Evolutionary conservation across 805 yeast species (phyloP).

Genomic region (Deakozyma indianensis): DNA sequence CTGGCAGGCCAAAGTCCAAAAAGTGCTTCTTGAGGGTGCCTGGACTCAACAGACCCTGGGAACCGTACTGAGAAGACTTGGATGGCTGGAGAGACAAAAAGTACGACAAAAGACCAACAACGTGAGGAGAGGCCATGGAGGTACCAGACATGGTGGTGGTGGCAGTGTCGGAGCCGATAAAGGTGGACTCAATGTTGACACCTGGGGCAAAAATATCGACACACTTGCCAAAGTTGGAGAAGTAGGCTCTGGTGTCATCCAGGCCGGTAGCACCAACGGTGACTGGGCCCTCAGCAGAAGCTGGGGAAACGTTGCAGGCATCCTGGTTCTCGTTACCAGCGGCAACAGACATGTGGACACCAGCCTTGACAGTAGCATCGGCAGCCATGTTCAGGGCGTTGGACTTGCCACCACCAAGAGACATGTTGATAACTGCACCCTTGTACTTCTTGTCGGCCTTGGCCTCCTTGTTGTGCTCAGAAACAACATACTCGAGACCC

Average conservation of each 20-base stretch:
- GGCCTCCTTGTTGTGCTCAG: slow-evolving; percentile 29
- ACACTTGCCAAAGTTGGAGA: slow-evolving; percentile 40
- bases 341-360: slow-evolving; percentile 46
- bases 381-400: slow-evolving; percentile 44
- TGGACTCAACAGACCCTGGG: slow-evolving; percentile 30
- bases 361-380: slow-evolving; percentile 39
- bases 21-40: slow-evolving; percentile 33
- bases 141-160: slow-evolving; percentile 45
- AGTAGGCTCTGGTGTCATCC: slow-evolving; percentile 33
- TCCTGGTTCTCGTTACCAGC: slow-evolving; percentile 51
- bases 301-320: slow-evolving; percentile 48
- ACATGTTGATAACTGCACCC: slow-evolving; percentile 51
- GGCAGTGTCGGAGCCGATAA: slow-evolving; percentile 36
- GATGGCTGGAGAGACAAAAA: slow-evolving; percentile 42
- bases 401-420: slow-evolving; percentile 44
- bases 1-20: slow-evolving; percentile 32
- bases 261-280: slow-evolving; percentile 38
- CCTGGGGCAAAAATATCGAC: slow-evolving; percentile 45
- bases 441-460: slow-evolving; percentile 29
- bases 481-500: slow-evolving; percentile 48
- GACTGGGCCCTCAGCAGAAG: slow-evolving; percentile 37
- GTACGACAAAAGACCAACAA: slow-evolving; percentile 42
- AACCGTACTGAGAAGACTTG: slow-evolving; percentile 29
- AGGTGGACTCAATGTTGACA: slow-evolving; percentile 39
- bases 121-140: slow-evolving; percentile 51